Evolutionary conservation across 495 filamentous ascomycete species (phyloP).

Genomic region (Staphylotrichum longicolle): DNA sequence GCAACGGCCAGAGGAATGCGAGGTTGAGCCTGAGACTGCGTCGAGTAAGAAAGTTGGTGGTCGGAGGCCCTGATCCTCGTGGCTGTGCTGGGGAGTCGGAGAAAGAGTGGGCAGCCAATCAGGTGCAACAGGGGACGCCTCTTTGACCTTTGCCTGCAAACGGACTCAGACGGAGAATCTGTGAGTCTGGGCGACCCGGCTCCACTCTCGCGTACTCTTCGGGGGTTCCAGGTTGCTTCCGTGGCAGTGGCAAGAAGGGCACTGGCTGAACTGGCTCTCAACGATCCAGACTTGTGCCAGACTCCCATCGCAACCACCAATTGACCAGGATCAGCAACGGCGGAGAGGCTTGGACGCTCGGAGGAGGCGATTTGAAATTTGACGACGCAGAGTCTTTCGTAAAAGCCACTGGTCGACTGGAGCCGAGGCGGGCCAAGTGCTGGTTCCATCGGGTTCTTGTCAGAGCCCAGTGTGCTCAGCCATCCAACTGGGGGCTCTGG

Average conservation of each 20-base stretch:
- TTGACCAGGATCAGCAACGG: too few species aligned
- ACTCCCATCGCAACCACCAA: too few species aligned
- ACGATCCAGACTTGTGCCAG: too few species aligned
- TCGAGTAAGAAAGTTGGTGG: neutral
- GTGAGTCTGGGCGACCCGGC: neutral
- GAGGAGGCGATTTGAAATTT: conserved; percentile 7
- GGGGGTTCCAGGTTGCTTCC: too few species aligned
- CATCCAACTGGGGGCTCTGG: conserved; percentile 16
- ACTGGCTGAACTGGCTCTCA: too few species aligned
- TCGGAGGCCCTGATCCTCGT: conserved; percentile 9
- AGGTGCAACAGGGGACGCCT: neutral
- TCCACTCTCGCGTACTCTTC: neutral
- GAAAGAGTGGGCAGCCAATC: conserved; percentile 3
- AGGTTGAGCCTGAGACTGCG: conserved; percentile 7
- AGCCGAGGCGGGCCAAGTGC: conserved; percentile 7
- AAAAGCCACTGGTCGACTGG: neutral
- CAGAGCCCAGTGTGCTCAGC: conserved; percentile 18
- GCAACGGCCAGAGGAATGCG: neutral
- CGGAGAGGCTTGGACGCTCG: neutral
- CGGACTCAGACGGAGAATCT: neutral
- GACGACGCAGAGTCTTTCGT: neutral
- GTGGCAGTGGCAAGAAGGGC: too few species aligned
- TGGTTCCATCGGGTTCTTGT: conserved; percentile 10
- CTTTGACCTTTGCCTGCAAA: neutral
- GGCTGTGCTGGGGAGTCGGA: conserved; percentile 3